Conservation (phyloP, 1,284 basidiomycete genomes). For the Megacollybia platyphylla region DNA sequence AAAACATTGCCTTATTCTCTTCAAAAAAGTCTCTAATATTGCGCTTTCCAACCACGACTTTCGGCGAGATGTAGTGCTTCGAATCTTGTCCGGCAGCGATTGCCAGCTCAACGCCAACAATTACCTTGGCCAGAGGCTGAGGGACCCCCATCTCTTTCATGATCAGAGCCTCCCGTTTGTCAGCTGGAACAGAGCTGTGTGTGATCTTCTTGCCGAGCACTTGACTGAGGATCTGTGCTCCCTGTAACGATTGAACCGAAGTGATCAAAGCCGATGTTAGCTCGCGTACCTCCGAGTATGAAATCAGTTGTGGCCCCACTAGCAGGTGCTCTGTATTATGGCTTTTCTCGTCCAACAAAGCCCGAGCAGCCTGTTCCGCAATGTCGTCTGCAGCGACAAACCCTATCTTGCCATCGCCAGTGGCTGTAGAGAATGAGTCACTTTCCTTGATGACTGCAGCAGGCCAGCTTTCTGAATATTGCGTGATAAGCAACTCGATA, state of each 20-base stretch:
- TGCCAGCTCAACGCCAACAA: neutral
- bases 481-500: neutral
- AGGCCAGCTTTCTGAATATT: neutral
- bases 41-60: neutral
- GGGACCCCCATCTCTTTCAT: no score
- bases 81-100: neutral
- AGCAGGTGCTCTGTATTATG: constrained; percentile 3
- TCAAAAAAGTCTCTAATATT: neutral
- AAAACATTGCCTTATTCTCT: neutral
- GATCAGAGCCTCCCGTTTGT: no score
- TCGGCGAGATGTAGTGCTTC: neutral
- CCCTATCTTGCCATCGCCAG: constrained; percentile 3
- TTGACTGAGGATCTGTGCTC: neutral
- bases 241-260: neutral
- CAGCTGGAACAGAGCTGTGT: no score
- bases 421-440: neutral
- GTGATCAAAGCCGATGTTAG: no score
- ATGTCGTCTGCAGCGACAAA: constrained; percentile 4
- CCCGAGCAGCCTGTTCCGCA: neutral
- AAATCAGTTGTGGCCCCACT: constrained; percentile 2
- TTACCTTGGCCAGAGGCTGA: neutral
- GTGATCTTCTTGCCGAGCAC: neutral
- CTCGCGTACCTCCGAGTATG: constrained; percentile 1
- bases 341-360: constrained; percentile 1
- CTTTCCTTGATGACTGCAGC: neutral